These are phyloP conservation scores for Rickenella mellea DNA, from an alignment of 768 basidiomycete species.

Conservation along the genomic window DNA sequence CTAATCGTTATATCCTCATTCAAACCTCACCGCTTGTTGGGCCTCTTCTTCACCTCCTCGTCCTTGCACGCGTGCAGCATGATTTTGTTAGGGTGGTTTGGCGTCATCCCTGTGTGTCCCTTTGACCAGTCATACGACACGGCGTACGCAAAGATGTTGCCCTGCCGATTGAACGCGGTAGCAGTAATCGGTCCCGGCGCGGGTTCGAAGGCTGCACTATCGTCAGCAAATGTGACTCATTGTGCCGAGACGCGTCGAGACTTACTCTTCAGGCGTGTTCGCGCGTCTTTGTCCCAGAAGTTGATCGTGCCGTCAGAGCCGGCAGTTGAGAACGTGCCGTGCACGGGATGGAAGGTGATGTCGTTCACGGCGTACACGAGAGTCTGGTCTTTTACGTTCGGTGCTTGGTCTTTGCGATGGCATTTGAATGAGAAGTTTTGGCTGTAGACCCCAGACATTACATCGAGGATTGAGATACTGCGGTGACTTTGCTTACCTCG, in stretches of 20 bases:
- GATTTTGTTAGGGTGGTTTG: slow-evolving; percentile 63
- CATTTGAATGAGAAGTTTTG: slow-evolving; percentile 89
- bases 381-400: slow-evolving; percentile 52
- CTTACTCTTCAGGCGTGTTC: slow-evolving; percentile 84
- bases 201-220: slow-evolving; percentile 55
- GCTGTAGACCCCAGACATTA: slow-evolving; percentile 20
- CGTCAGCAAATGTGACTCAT: slow-evolving; percentile 3
- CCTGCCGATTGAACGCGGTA: slow-evolving; percentile 79
- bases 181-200: slow-evolving; percentile 69
- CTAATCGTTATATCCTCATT: no score
- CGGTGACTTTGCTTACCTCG: slow-evolving; percentile 32
- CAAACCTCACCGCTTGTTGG: slow-evolving; percentile 21
- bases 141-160: slow-evolving; percentile 85
- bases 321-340: slow-evolving; percentile 80
- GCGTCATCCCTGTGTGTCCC: slow-evolving; percentile 78
- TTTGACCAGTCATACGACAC: slow-evolving; percentile 93
- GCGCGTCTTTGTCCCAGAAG: slow-evolving; percentile 92
- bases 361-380: slow-evolving; percentile 78
- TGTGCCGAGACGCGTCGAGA: slow-evolving; percentile 9
- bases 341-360: slow-evolving; percentile 76
- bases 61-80: slow-evolving; percentile 82
- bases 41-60: slow-evolving; percentile 71
- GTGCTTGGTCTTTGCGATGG: slow-evolving; percentile 50
- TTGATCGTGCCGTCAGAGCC: slow-evolving; percentile 82
- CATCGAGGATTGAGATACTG: background rate